Evolutionary conservation across 805 yeast species (phyloP).

Genomic region (Torulaspora indica): DNA sequence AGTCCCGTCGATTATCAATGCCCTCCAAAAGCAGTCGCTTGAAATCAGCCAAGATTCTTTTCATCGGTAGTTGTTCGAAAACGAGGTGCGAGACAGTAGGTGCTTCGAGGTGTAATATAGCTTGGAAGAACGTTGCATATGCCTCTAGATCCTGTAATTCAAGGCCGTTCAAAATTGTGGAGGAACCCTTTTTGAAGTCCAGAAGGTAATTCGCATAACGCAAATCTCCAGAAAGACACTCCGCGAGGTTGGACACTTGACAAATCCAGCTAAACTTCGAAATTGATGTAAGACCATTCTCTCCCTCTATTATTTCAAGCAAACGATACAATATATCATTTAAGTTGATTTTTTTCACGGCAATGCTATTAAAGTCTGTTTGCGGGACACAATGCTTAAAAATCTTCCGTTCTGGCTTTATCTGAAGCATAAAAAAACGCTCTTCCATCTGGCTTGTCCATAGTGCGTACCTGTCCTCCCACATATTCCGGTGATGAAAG

Average conservation of each 20-base stretch:
- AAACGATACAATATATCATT: conserved; percentile 13
- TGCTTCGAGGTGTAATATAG: conserved; percentile 2
- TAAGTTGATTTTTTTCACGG: conserved; percentile 3
- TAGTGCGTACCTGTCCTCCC: conserved; percentile 7
- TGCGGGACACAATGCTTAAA: neutral
- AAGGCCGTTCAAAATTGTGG: neutral
- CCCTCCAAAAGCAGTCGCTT: neutral
- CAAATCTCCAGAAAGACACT: conserved; percentile 16
- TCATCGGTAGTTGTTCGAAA: conserved; percentile 8
- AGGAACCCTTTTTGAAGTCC: conserved; percentile 13
- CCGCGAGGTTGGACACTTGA: conserved; percentile 15
- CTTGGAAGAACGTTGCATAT: conserved; percentile 5
- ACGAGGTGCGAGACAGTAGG: conserved; percentile 7
- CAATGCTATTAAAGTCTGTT: neutral
- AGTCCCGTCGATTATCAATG: neutral
- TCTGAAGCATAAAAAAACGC: conserved; percentile 17
- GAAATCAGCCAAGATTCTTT: conserved; percentile 4
- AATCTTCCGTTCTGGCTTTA: neutral
- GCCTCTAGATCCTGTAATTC: conserved; percentile 2
- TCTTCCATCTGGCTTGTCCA: conserved; percentile 17
- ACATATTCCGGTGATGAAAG: conserved; percentile 1
- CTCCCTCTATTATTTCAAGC: conserved; percentile 13
- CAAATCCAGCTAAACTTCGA: conserved; percentile 16
- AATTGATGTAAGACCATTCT: neutral
- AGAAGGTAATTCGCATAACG: conserved; percentile 11